Conservation (phyloP, 2,329 filamentous ascomycete genomes). For the Ilyonectria robusta region DNA sequence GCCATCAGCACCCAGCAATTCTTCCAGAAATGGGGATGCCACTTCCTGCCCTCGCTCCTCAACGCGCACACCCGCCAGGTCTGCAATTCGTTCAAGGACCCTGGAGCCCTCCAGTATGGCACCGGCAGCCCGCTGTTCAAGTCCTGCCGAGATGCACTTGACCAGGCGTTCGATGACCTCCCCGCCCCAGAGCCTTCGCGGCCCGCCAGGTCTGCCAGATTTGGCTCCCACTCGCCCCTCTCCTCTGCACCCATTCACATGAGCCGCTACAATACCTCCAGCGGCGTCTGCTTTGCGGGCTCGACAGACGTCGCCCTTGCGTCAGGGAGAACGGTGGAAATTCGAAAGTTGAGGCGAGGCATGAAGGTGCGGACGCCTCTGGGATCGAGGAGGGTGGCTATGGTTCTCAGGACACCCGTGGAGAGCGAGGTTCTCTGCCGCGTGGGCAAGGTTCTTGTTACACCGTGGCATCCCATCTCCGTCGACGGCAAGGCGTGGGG, state of each 20-base stretch:
- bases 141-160: conserved; percentile 63
- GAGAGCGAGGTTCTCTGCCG: conserved; percentile 58
- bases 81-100: conserved; percentile 75
- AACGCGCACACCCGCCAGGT: conserved; percentile 70
- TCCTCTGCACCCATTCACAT: conserved; percentile 52
- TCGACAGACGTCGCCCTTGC: conserved; percentile 63
- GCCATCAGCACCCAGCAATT: conserved; percentile 58
- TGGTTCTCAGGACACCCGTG: conserved; percentile 66
- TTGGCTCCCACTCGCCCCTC: background rate
- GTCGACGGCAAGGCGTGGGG: conserved; percentile 57
- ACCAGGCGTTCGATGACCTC: conserved; percentile 63
- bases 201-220: background rate
- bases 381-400: conserved; percentile 63
- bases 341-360: conserved; percentile 62
- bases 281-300: conserved; percentile 67
- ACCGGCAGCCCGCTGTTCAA: conserved; percentile 65
- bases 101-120: conserved; percentile 70
- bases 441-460: conserved; percentile 65
- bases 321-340: conserved; percentile 55
- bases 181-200: conserved; percentile 60
- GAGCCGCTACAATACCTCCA: conserved; percentile 59
- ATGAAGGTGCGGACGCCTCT: conserved; percentile 64
- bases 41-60: conserved; percentile 71
- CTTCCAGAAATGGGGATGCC: conserved; percentile 67
- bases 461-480: conserved; percentile 72